Evolutionary conservation across 352 stramenopile species (phyloP).

Genomic region (Thalassiosira delicatula): DNA sequence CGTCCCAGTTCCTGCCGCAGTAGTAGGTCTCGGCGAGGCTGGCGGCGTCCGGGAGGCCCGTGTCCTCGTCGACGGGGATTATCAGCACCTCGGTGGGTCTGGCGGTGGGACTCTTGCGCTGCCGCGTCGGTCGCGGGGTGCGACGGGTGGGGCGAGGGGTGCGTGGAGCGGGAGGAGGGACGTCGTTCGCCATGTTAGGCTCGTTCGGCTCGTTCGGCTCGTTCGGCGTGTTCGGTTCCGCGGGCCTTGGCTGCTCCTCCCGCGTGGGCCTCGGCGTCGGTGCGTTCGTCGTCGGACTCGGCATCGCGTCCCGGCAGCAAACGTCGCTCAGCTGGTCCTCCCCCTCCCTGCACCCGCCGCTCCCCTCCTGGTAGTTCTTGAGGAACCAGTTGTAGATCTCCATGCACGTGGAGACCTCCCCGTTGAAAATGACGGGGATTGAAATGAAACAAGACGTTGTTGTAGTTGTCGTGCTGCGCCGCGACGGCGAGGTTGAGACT

Average conservation of each 20-base stretch:
- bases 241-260: neutral
- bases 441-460: too few species aligned
- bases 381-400: constrained; percentile 68
- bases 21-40: constrained; percentile 63
- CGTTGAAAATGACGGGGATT: constrained; percentile 58
- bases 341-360: constrained; percentile 35
- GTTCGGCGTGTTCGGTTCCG: neutral
- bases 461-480: constrained; percentile 59
- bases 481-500: constrained; percentile 55
- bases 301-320: constrained; percentile 45
- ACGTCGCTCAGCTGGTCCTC: constrained; percentile 37
- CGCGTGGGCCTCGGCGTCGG: constrained; percentile 1
- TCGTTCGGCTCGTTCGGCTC: neutral
- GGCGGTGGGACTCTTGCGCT: neutral
- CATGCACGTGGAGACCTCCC: constrained; percentile 46
- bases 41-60: constrained; percentile 53
- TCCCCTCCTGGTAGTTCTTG: constrained; percentile 48
- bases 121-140: too few species aligned
- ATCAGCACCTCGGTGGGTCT: constrained; percentile 18
- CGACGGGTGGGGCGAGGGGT: neutral
- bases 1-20: constrained; percentile 58
- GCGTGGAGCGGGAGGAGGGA: neutral
- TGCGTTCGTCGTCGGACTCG: neutral
- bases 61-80: constrained; percentile 49
- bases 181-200: neutral